Evolutionary conservation across 169 alveolate species (phyloP).

Genomic region (Plasmodium relictum): DNA sequence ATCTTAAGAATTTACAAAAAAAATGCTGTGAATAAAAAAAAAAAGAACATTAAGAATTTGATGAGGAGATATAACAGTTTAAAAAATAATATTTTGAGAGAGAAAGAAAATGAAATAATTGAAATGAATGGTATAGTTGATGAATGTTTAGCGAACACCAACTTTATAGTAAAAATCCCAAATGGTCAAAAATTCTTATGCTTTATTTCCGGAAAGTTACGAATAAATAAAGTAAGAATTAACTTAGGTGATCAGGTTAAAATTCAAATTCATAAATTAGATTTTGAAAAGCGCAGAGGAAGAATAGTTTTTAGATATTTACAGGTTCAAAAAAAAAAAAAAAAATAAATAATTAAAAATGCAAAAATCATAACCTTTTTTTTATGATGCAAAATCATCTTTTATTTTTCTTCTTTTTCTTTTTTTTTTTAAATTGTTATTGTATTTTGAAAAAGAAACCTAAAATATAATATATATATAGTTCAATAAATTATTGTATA

Average conservation of each 20-base stretch:
- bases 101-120: constrained; percentile 37
- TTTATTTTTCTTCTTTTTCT: not conserved
- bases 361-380: not conserved
- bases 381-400: not conserved
- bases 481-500: too few species aligned
- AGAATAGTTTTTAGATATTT: constrained; percentile 56
- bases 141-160: constrained; percentile 70
- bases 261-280: constrained; percentile 59
- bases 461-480: not conserved
- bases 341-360: not conserved
- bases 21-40: not conserved
- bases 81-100: constrained; percentile 13
- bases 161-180: constrained; percentile 62
- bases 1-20: not conserved
- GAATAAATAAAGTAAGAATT: constrained; percentile 65
- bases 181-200: constrained; percentile 70
- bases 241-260: constrained; percentile 65
- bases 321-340: constrained; percentile 37
- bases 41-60: not conserved
- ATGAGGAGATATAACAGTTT: not conserved
- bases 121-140: constrained; percentile 75
- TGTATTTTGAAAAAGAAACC: not conserved
- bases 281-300: constrained; percentile 73
- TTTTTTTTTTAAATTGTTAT: not conserved
- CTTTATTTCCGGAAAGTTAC: constrained; percentile 56